Evolutionary conservation across 2,329 filamentous ascomycete species (phyloP).

Genomic region (Catunica adiposa): DNA sequence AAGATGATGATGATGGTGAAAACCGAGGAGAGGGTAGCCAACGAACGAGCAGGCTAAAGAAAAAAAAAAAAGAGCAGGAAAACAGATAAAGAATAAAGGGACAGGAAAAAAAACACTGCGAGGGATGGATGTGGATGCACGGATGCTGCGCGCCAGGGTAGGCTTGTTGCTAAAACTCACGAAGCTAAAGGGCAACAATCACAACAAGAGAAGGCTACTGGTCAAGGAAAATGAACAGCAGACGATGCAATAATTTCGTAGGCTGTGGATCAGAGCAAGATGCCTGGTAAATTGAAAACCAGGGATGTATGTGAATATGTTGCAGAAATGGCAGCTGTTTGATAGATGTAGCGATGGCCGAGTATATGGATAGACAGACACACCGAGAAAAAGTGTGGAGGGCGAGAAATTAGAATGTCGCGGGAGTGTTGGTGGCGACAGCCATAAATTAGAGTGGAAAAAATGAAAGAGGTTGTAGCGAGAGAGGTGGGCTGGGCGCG

Average conservation of each 20-base stretch:
- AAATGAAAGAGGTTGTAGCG: no score
- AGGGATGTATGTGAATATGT: no score
- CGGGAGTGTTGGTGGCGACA: no score
- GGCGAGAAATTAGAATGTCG: no score
- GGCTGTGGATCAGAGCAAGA: no score
- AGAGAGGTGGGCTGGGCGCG: no score
- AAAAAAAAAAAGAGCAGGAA: conserved; percentile 4
- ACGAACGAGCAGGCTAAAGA: neutral
- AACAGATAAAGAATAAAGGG: conserved; percentile 7
- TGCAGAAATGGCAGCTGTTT: no score
- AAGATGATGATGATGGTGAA: conserved; percentile 3
- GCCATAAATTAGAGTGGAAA: no score
- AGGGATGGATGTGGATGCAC: conserved; percentile 9
- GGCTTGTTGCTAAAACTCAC: neutral
- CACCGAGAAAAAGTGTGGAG: no score
- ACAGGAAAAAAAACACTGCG: conserved; percentile 3
- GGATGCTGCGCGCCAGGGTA: conserved; percentile 14
- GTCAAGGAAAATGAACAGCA: neutral
- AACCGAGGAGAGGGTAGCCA: neutral
- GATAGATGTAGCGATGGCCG: no score
- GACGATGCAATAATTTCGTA: neutral
- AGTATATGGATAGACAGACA: no score
- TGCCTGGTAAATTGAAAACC: no score
- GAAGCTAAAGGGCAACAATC: neutral
- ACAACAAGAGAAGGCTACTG: neutral